phyloP scores from a whole-genome alignment of 2,329 filamentous ascomycete species.

The Furcasterigmium sp. region DNA sequence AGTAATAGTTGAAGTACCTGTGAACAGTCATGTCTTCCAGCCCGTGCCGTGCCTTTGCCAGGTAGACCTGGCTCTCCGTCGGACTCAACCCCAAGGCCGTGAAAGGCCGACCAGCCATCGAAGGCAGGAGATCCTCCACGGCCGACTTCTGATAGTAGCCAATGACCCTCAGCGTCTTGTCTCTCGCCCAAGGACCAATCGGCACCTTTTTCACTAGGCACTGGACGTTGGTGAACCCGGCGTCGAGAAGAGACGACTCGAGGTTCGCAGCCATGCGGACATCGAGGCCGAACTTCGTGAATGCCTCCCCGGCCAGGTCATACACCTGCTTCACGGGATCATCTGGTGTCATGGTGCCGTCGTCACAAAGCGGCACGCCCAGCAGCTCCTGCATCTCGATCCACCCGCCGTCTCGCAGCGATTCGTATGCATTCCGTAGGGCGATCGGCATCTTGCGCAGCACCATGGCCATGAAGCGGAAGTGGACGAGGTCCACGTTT shows the following conservation, averaged over 20 bases:
- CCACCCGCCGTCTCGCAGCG: constrained; percentile 9
- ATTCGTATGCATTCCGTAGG: constrained; percentile 32
- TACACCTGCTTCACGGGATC: constrained; percentile 4
- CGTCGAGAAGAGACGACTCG: neutral
- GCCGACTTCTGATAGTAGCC: constrained; percentile 34
- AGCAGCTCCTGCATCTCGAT: constrained; percentile 1
- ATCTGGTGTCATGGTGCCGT: constrained; percentile 5
- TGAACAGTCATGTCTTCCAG: constrained; percentile 29
- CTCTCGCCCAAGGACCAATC: constrained; percentile 21
- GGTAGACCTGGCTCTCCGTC: constrained; percentile 26
- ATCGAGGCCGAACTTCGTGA: constrained; percentile 7
- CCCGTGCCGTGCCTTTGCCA: constrained; percentile 22
- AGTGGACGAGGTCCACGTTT: constrained; percentile 57
- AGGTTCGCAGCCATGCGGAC: too few relatives aligned
- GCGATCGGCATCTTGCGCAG: constrained; percentile 46
- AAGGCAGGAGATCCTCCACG: constrained; percentile 34
- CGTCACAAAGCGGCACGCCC: constrained; percentile 4
- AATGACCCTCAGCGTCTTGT: constrained; percentile 16
- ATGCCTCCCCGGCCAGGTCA: constrained; percentile 3
- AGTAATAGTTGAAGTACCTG: constrained; percentile 36
- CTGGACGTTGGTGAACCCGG: constrained; percentile 8
- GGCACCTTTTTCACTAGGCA: constrained; percentile 6
- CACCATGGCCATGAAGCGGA: constrained; percentile 47
- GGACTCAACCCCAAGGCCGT: constrained; percentile 27
- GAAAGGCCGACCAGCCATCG: constrained; percentile 35